A percentile compares a stretch with the other conserved stretches of the same genome.
These are phyloP conservation scores for Fusarium nanum DNA, from an alignment of 2,329 filamentous ascomycete species.

Conservation along the genomic window DNA sequence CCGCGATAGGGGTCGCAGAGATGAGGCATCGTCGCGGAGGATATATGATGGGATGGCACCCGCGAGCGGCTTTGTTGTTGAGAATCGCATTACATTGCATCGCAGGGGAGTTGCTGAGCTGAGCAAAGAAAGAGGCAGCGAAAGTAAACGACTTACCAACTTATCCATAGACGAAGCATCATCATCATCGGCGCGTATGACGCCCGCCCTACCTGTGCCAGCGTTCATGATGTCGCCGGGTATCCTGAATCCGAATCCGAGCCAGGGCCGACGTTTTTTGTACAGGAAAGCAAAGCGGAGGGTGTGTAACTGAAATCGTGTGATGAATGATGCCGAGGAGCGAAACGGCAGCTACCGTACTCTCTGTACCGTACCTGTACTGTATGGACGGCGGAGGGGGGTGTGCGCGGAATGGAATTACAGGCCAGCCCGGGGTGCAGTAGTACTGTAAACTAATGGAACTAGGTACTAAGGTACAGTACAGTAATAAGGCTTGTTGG, in stretches of 20 bases:
- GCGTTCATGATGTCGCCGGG: constrained; percentile 53
- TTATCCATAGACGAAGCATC: constrained; percentile 66
- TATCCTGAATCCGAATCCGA: constrained; percentile 43
- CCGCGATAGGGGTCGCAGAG: constrained; percentile 27
- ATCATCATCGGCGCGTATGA: constrained; percentile 64
- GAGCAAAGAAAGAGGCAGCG: constrained; percentile 14
- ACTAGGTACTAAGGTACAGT: constrained; percentile 4
- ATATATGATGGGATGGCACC: constrained; percentile 14
- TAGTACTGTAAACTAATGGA: constrained; percentile 9
- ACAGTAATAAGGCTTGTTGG: constrained; percentile 2
- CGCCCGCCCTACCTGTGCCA: constrained; percentile 66
- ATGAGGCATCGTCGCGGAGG: constrained; percentile 10
- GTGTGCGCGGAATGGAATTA: constrained; percentile 45
- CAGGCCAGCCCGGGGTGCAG: constrained; percentile 37
- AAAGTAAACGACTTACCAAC: constrained; percentile 62
- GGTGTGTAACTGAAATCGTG: constrained; percentile 52
- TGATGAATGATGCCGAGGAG: constrained; percentile 51
- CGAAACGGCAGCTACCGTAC: constrained; percentile 45
- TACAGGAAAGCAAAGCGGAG: constrained; percentile 39
- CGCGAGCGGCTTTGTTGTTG: constrained; percentile 2
- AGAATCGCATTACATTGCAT: constrained; percentile 21
- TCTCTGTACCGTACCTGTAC: not conserved
- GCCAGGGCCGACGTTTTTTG: constrained; percentile 43
- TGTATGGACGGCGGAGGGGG: constrained; percentile 37
- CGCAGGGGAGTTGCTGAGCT: constrained; percentile 21